Base-by-base conservation (phyloP, 2,329 filamentous ascomycete genomes). In the Fusarium robinianum region DNA sequence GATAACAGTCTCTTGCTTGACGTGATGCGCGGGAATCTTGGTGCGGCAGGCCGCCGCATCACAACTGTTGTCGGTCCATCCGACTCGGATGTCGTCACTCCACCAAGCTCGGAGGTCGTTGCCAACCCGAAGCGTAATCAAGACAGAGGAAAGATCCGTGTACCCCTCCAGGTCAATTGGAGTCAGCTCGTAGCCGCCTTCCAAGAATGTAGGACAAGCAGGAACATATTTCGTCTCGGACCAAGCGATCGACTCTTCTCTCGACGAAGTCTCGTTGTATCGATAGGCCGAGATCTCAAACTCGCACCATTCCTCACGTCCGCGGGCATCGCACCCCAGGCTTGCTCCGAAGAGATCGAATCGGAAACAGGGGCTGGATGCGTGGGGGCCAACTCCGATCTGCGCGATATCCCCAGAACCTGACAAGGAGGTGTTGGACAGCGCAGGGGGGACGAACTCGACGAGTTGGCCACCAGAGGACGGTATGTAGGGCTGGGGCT, bases 251-350 rank as follows among this genome's bases (percentile, higher is more conserved):
- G 71, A 66, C 44, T 66, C 57, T 51, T 71, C 70, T 21, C 55
- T 62, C 3, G 57, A 55, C 5, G 58, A 52, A 8, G 53, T 57
- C 12, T 62, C 55, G 30, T 70, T 65, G 55, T 64, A 71, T 8
- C 63, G 63, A 47, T 71, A 72, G 6, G 68, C 70, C n/a, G 70
- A 70, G 19, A 72, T 58, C 25, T 69, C 68, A 46, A 72, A 72
- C 36, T 72, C 66, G 25, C 70, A 72, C 63, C 66, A 70, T 36
- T 68, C 55, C 41, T 70, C 67, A 9, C 53, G 53, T 8, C 58
- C 63, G 11, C 58, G 39, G 8, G 69, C 67, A 39, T 67, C 68
- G 33, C 70, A 72, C 33, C 70, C 70, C 15, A 72, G 50, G 19
- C 55, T 66, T n/a, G 64, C 64, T n/a, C 67, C 59, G 39, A 67